Conservation (phyloP, 2,329 filamentous ascomycete species). For the Cladobotryum protrusum region DNA sequence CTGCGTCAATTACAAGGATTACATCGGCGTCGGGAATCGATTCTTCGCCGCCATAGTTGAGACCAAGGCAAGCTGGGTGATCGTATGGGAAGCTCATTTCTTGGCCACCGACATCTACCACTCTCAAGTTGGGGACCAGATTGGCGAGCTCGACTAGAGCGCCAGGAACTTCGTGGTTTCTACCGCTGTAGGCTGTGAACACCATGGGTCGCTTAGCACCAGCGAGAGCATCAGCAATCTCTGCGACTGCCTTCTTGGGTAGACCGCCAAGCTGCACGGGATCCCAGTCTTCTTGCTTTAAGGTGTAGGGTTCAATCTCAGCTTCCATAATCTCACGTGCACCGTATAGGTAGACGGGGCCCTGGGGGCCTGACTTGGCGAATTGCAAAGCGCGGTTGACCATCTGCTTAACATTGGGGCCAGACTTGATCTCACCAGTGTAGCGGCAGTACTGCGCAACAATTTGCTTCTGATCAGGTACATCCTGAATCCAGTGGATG, state of each 20-base stretch:
- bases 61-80: constrained; percentile 61
- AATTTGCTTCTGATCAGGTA: constrained; percentile 75
- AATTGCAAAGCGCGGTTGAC: constrained; percentile 81
- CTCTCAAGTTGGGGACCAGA: constrained; percentile 60
- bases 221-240: constrained; percentile 57
- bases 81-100: constrained; percentile 76
- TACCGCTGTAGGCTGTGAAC: constrained; percentile 64
- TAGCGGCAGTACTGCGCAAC: constrained; percentile 82
- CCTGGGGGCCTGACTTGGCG: constrained; percentile 67
- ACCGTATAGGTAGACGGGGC: constrained; percentile 73
- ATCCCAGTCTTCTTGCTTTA: constrained; percentile 66
- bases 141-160: constrained; percentile 63
- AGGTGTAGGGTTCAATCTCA: constrained; percentile 65
- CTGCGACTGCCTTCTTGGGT: constrained; percentile 44
- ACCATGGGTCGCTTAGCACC: constrained; percentile 61
- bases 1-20: constrained; percentile 80
- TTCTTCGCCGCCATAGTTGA: constrained; percentile 69
- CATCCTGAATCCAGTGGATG: constrained; percentile 82
- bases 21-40: constrained; percentile 71
- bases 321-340: constrained; percentile 81
- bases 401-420: constrained; percentile 82
- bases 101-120: constrained; percentile 70
- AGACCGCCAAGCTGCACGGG: constrained; percentile 61
- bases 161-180: constrained; percentile 57
- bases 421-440: constrained; percentile 73